Base-by-base conservation (phyloP, 2,329 filamentous ascomycete species). In the Dactylellina cionopaga region DNA sequence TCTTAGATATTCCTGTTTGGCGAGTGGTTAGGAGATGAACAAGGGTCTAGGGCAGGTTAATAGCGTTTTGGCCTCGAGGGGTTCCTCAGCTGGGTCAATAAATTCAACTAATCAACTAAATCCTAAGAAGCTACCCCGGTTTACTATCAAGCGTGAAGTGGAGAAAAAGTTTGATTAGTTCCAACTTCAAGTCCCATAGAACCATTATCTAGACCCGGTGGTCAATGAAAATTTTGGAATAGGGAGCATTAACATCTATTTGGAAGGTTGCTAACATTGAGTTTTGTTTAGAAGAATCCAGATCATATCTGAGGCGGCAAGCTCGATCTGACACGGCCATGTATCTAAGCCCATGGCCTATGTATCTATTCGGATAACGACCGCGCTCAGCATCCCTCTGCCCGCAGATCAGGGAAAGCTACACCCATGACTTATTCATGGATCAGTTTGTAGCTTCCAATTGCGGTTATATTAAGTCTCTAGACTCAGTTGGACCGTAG, bases 1-100 rank as follows among this genome's bases (percentile, higher is more conserved):
- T 66, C 60, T n/a, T 54, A 44, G 43, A 68, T 46, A 68, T 59
- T 33, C 63, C 54, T 68, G 24, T 69, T 62, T 69, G 35, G 64
- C 64, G 39, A 29, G 39, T 7, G 5, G 29, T 3, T 11, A 5
- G 29, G 27, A 17, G 17, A 47, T n/a, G n/a, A n/a, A n/a, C n/a
- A n/a, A n/a, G n/a, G 19, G 3, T 33, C 19, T 13, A 37, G 25
- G 55, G 24, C 46, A 41, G 41, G 49, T 37, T 24, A 55, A 27
- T n/a, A 44, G 22, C 15, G 31, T 13, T 52, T 56, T 56, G n/a
- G n/a, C n/a, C n/a, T n/a, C n/a, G n/a, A n/a, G n/a, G n/a, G n/a
- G n/a, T n/a, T n/a, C n/a, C n/a, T 58, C 51, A 43, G 60, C 66
- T 71, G 66, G 15, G 43, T 17, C 29, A 17, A n/a, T n/a, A n/a